Conservation (phyloP, 805 yeast genomes). For the Schwanniomyces polymorphus region DNA sequence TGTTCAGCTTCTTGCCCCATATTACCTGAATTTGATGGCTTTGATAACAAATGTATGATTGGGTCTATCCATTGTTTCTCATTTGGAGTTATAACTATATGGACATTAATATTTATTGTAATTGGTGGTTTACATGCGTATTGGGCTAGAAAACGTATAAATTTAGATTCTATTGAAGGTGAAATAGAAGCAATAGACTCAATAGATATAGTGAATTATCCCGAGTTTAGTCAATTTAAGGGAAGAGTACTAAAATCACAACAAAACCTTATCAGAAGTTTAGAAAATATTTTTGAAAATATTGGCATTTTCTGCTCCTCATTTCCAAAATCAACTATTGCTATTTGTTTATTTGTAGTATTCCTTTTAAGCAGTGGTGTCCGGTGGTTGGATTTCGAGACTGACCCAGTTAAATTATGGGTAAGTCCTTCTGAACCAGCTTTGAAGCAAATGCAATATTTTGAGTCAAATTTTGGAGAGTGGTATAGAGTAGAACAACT, state of each 20-base stretch:
- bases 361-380: constrained; percentile 53
- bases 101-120: constrained; percentile 35
- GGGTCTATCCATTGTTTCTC: constrained; percentile 75
- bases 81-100: constrained; percentile 54
- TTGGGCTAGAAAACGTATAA: constrained; percentile 19
- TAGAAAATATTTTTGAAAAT: constrained; percentile 40
- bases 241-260: neutral
- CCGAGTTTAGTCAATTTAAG: neutral
- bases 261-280: constrained; percentile 3
- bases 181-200: constrained; percentile 1
- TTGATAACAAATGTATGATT: constrained; percentile 47
- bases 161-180: constrained; percentile 1
- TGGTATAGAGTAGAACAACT: constrained; percentile 88
- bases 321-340: constrained; percentile 46
- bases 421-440: constrained; percentile 78
- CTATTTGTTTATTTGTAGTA: constrained; percentile 28
- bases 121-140: constrained; percentile 43
- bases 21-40: constrained; percentile 47
- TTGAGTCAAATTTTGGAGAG: constrained; percentile 84
- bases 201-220: constrained; percentile 8
- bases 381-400: constrained; percentile 58
- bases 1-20: constrained; percentile 80
- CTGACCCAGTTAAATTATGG: constrained; percentile 84
- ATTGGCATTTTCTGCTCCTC: constrained; percentile 61
- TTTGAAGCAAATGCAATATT: constrained; percentile 62